Evolutionary conservation across 805 yeast species (phyloP).

Genomic region (Myxozyma kluyveri): DNA sequence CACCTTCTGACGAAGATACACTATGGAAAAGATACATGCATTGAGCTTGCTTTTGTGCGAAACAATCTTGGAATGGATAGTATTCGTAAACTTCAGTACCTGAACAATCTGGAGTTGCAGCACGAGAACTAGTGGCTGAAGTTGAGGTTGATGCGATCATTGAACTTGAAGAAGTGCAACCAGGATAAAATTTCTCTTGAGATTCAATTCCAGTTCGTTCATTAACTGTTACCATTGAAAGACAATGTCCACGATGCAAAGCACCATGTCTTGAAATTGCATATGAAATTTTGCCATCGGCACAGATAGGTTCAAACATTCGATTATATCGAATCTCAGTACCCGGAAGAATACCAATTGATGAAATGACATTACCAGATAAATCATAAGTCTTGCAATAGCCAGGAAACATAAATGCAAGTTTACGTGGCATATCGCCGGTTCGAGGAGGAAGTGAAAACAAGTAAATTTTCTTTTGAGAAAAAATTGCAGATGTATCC

Average conservation of each 20-base stretch:
- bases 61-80: constrained; percentile 24
- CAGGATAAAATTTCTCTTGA: constrained; percentile 21
- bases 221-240: constrained; percentile 21
- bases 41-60: constrained; percentile 10
- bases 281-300: constrained; percentile 23
- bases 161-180: neutral
- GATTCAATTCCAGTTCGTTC: constrained; percentile 25
- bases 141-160: neutral
- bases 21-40: constrained; percentile 26
- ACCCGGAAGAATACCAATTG: constrained; percentile 28
- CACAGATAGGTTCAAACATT: constrained; percentile 18
- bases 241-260: constrained; percentile 21
- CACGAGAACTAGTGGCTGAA: neutral
- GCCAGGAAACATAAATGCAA: constrained; percentile 24
- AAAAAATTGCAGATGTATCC: constrained; percentile 26
- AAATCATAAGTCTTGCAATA: constrained; percentile 26
- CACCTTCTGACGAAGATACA: constrained; percentile 14
- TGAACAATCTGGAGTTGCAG: neutral
- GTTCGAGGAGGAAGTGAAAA: constrained; percentile 24
- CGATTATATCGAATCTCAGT: constrained; percentile 24
- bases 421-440: constrained; percentile 11
- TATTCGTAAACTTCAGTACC: constrained; percentile 6
- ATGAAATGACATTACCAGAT: constrained; percentile 24
- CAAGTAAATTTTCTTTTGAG: constrained; percentile 25
- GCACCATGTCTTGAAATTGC: constrained; percentile 26